Evolutionary conservation across 2,329 filamentous ascomycete genomes (phyloP).

Genomic region (Penicillium sp.): DNA sequence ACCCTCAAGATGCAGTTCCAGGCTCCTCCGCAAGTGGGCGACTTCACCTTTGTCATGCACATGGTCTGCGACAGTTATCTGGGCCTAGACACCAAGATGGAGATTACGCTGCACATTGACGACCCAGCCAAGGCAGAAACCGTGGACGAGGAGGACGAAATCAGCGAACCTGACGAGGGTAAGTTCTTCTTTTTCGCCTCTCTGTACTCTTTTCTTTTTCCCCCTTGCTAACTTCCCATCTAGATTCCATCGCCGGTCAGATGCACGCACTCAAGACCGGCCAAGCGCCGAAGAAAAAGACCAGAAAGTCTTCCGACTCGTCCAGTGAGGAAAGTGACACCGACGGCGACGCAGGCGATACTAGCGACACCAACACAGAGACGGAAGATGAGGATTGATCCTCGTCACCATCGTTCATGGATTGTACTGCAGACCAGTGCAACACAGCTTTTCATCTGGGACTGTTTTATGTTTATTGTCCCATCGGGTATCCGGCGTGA

Average conservation of each 20-base stretch:
- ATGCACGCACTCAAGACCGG: slow-evolving; percentile 82
- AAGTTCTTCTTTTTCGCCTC: slow-evolving; percentile 41
- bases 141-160: slow-evolving; percentile 85
- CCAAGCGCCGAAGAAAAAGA: slow-evolving; percentile 57
- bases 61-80: slow-evolving; percentile 93
- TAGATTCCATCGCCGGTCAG: slow-evolving; percentile 85
- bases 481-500: slow-evolving; percentile 17
- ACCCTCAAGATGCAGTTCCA: slow-evolving; percentile 97
- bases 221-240: not conserved
- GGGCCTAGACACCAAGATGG: slow-evolving; percentile 87
- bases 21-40: slow-evolving; percentile 84
- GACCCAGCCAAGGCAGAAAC: slow-evolving; percentile 81
- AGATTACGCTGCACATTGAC: slow-evolving; percentile 84
- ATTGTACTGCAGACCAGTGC: slow-evolving; percentile 22
- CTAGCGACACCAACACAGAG: slow-evolving; percentile 63
- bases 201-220: not conserved
- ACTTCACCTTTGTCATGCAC: slow-evolving; percentile 94
- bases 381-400: slow-evolving; percentile 71
- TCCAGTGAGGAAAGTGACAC: slow-evolving; percentile 67
- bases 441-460: slow-evolving; percentile 12
- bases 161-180: slow-evolving; percentile 98
- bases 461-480: not conserved
- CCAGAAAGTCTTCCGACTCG: slow-evolving; percentile 53
- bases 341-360: slow-evolving; percentile 60
- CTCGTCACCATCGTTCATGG: slow-evolving; percentile 16